Percentiles rank a stretch among this genome's conserved stretches.
Evolutionary conservation across 2,329 filamentous ascomycete species (phyloP).

Genomic region (Nemania sp.): DNA sequence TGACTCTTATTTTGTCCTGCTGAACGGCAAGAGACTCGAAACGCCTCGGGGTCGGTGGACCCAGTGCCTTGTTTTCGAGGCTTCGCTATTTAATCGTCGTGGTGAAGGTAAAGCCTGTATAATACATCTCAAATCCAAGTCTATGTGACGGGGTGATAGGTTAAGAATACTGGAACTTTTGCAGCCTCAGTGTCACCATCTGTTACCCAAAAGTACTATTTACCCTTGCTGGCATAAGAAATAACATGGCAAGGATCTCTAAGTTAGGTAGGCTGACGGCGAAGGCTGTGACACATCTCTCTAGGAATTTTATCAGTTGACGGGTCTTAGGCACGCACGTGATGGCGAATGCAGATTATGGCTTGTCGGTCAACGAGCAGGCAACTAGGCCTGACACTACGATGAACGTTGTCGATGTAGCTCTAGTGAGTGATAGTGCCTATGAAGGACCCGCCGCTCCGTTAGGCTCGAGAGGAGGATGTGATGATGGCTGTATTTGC

Average conservation of each 20-base stretch:
- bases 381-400: constrained; percentile 19
- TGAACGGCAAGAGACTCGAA: constrained; percentile 20
- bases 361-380: constrained; percentile 26
- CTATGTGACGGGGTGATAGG: background rate
- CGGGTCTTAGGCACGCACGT: constrained; percentile 8
- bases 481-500: background rate
- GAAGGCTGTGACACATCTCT: constrained; percentile 27
- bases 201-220: background rate
- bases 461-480: background rate
- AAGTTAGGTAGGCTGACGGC: constrained; percentile 20
- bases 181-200: background rate
- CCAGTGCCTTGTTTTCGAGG: constrained; percentile 8
- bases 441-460: background rate
- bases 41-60: constrained; percentile 8
- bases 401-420: constrained; percentile 9
- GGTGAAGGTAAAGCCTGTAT: constrained; percentile 6
- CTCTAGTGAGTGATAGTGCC: background rate
- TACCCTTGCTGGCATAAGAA: background rate
- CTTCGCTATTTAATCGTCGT: background rate
- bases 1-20: background rate
- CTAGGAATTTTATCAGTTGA: constrained; percentile 13
- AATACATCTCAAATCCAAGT: background rate
- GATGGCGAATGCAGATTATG: constrained; percentile 23
- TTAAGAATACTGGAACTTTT: background rate
- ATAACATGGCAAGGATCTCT: constrained; percentile 4